Conservation (phyloP, 345 rosid species). For the Citrus glauca region DNA sequence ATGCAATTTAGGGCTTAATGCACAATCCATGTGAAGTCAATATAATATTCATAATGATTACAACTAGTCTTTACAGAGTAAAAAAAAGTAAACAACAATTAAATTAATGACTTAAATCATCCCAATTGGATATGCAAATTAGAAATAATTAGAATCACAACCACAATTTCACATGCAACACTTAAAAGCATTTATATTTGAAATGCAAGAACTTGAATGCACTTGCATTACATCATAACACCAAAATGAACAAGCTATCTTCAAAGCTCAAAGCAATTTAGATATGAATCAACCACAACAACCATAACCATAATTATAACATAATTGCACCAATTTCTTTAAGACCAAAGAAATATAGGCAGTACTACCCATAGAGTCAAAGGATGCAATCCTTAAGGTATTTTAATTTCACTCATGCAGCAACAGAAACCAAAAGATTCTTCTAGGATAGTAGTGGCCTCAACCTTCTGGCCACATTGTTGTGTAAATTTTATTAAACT, state of each 20-base stretch:
- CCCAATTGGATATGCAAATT: no score
- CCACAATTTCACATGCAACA: no score
- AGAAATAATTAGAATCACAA: no score
- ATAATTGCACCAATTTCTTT: neutral
- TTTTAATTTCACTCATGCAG: constrained; percentile 71
- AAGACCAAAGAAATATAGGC: neutral
- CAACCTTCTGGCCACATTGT: constrained; percentile 54
- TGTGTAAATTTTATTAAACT: no score
- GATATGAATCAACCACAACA: neutral
- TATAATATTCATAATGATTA: no score
- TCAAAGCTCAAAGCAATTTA: no score
- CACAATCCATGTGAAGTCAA: no score
- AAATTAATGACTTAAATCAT: no score
- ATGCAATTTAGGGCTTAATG: no score
- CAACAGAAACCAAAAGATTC: constrained; percentile 85
- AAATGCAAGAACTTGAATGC: neutral
- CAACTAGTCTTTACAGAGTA: no score
- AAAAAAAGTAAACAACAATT: no score
- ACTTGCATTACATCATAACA: neutral
- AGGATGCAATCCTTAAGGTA: constrained; percentile 64
- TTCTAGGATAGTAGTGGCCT: constrained; percentile 54
- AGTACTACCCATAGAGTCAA: neutral
- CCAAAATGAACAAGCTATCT: neutral
- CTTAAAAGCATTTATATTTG: no score
- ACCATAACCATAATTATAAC: neutral